phyloP scores from a whole-genome alignment of 2,329 filamentous ascomycete genomes.

The Phialocephala subalpina region DNA sequence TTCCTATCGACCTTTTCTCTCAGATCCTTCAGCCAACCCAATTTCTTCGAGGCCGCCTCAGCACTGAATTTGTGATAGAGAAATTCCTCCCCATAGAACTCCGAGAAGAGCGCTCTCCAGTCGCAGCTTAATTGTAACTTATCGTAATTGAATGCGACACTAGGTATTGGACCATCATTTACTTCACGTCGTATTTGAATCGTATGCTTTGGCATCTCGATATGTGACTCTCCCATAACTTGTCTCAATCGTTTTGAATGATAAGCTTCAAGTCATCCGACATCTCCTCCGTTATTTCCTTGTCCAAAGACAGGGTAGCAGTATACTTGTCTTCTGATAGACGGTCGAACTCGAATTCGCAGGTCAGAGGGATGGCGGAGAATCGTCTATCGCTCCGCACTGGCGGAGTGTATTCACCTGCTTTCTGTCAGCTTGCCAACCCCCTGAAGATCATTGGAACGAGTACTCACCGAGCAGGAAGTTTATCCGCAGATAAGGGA shows the following conservation, averaged over 20 bases:
- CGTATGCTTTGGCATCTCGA: constrained; percentile 18
- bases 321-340: constrained; percentile 23
- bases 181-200: constrained; percentile 27
- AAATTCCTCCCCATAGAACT: constrained; percentile 26
- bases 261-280: constrained; percentile 12
- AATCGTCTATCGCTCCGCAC: background rate
- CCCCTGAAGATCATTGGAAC: background rate
- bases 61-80: constrained; percentile 17
- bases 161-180: constrained; percentile 28
- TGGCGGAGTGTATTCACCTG: background rate
- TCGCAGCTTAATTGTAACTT: constrained; percentile 22
- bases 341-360: constrained; percentile 13
- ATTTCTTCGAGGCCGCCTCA: constrained; percentile 8
- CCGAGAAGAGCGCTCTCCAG: constrained; percentile 22
- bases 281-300: constrained; percentile 2
- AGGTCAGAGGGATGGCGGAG: background rate
- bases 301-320: constrained; percentile 13
- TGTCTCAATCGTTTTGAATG: constrained; percentile 10
- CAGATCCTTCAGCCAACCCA: constrained; percentile 18
- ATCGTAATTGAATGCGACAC: constrained; percentile 18
- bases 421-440: constrained; percentile 6
- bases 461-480: constrained; percentile 25
- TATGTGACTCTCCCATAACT: background rate
- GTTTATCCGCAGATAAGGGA: constrained; percentile 26
- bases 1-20: constrained; percentile 18